phyloP scores from a whole-genome alignment of 306 rosid genomes.

The Quercus rubra region DNA sequence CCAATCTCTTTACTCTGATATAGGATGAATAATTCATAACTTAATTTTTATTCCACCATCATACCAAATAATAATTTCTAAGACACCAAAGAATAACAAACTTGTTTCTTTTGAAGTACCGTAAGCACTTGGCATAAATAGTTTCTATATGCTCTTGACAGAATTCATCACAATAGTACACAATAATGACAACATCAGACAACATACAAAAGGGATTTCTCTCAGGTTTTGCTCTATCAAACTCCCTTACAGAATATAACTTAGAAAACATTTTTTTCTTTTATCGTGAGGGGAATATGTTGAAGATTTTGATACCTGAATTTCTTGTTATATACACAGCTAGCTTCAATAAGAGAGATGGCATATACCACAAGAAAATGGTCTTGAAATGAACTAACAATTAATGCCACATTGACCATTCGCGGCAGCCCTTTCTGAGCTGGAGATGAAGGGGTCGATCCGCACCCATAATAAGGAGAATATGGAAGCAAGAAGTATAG shows the following conservation, averaged over 20 bases:
- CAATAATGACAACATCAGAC: conserved; percentile 20
- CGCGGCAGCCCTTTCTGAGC: conserved; percentile 34
- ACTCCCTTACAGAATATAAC: conserved; percentile 6
- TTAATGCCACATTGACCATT: conserved; percentile 76
- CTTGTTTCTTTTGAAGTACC: background rate
- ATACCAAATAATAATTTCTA: background rate
- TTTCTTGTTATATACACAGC: conserved; percentile 48
- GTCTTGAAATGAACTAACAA: conserved; percentile 44
- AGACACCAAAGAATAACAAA: background rate
- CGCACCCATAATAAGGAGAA: conserved; percentile 94
- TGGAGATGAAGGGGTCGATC: conserved; percentile 71
- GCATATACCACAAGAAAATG: background rate
- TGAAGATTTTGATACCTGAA: conserved; percentile 13
- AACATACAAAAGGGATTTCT: background rate
- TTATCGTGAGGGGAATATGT: too few species aligned
- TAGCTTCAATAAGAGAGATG: conserved; percentile 12
- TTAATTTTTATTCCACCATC: conserved; percentile 3
- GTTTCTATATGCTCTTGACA: conserved; percentile 20
- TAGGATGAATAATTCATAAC: conserved; percentile 2
- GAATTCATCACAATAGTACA: conserved; percentile 25
- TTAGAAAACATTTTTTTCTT: background rate
- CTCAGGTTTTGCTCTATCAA: background rate
- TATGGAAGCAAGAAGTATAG: conserved; percentile 84
- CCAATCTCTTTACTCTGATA: background rate
- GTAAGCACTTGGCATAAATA: background rate